Base-by-base conservation (phyloP, 208 protist genomes). In the Trypanosoma caninum region DNA sequence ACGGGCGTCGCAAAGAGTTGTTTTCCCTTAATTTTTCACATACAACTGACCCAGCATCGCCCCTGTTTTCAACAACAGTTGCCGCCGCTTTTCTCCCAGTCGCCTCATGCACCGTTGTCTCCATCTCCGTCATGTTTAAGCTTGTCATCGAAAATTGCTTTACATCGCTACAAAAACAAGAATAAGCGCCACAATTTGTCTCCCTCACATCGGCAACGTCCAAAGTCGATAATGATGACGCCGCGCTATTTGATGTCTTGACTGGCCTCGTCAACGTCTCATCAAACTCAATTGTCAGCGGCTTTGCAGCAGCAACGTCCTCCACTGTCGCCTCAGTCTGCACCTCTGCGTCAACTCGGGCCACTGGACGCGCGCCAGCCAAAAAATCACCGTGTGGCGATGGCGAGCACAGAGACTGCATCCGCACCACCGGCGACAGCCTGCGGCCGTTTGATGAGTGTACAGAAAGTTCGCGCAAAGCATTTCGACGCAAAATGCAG, bases 291-390 rank as follows among this genome's bases (percentile, higher is more conserved):
- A 63, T 63, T 40, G 57, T 63, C 14, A 63, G 57, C 14, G 45
- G 57, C 22, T 46, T 52, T 13, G 41, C 37, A 30, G 30, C 30
- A 30, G 56, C 31, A 13, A 38, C 9, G 22, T 50, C 53, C 38
- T 67, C 68, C 46, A 60, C 51, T 40, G 30, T 23, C 7, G 52
- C 25, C 27, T 61, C 68, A 18, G 58, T 74, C 41, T 63, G 59
- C 10, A 63, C 69, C 25, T 38, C 63, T 5, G 55, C 56, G 18
- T 47, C 37, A 14, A 44, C 35, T 27, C 42, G 53, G 3, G 14
- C 33, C 47, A 38, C 16, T 23, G 53, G 0, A 46, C 53, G 31
- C 37, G 48, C 41, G 52, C 37, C 33, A 23, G 35, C 31, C 35
- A 37, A 23, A 7, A 27, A 18, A n/a, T 23, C 23, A 23, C 28